A percentile compares a stretch with the other conserved stretches of the same genome.
phyloP scores from a whole-genome alignment of 106 monocot species.

The Dactylorhiza incarnata region DNA sequence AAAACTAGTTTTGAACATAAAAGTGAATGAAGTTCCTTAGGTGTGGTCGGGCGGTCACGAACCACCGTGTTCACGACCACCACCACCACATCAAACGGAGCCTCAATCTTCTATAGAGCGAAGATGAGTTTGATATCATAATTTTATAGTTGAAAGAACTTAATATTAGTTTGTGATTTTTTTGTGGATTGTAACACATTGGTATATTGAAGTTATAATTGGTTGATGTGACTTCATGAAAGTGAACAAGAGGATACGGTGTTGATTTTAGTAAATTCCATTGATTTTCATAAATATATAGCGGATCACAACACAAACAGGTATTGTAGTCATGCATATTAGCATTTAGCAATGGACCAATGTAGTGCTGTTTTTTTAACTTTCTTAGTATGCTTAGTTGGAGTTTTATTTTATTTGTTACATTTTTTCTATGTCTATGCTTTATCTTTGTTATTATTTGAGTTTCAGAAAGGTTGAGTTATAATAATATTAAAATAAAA shows the following conservation, averaged over 20 bases:
- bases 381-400: background rate
- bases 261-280: background rate
- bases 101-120: background rate
- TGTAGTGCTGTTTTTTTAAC: background rate
- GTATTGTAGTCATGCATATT: background rate
- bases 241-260: background rate
- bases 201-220: background rate
- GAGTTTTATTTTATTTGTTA: background rate
- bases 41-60: too few species aligned
- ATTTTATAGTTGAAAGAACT: background rate
- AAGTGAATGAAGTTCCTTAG: too few species aligned
- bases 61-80: too few species aligned
- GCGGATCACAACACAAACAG: background rate
- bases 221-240: background rate
- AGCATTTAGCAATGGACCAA: background rate
- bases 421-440: too few species aligned
- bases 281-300: background rate
- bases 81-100: too few species aligned
- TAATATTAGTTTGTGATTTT: background rate
- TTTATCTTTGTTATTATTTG: too few species aligned
- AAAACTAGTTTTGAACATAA: too few species aligned
- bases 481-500: too few species aligned
- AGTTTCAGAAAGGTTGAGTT: too few species aligned
- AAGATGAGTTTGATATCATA: background rate
- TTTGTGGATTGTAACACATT: background rate